phyloP scores from a whole-genome alignment of 2,329 filamentous ascomycete species.

The Metarhizium rileyi region DNA sequence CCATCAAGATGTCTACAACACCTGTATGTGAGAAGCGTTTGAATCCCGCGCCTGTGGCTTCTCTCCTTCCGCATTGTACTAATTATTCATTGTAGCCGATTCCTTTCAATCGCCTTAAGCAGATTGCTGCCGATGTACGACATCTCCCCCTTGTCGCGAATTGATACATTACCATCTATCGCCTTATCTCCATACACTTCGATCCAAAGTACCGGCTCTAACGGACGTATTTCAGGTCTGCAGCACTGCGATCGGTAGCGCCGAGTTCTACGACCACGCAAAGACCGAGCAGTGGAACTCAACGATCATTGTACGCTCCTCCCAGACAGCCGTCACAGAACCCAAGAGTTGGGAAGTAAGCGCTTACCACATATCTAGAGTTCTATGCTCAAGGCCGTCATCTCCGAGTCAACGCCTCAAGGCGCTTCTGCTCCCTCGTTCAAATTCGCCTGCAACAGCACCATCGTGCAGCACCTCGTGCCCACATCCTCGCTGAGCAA shows the following conservation, averaged over 20 bases:
- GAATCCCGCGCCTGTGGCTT: neutral
- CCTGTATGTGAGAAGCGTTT: conserved; percentile 19
- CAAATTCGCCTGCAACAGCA: conserved; percentile 97
- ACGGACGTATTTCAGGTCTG: conserved; percentile 57
- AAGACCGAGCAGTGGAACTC: conserved; percentile 86
- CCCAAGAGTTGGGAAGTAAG: neutral
- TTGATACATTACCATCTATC: neutral
- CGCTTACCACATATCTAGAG: conserved; percentile 40
- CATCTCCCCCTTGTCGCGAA: conserved; percentile 2
- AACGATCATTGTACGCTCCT: conserved; percentile 68
- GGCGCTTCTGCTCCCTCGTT: conserved; percentile 52
- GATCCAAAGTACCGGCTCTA: neutral
- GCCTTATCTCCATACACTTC: neutral
- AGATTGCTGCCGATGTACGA: conserved; percentile 76
- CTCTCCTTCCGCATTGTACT: neutral
- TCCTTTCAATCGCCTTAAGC: conserved; percentile 65
- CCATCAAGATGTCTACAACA: conserved; percentile 28
- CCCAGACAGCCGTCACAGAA: conserved; percentile 4
- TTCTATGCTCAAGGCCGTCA: conserved; percentile 66
- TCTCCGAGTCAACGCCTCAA: conserved; percentile 59
- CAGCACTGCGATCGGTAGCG: conserved; percentile 62
- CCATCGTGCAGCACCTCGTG: conserved; percentile 88
- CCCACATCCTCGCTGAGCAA: conserved; percentile 56
- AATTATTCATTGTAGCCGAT: conserved; percentile 49
- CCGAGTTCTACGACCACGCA: conserved; percentile 76